Evolutionary conservation across 441 rosid species (phyloP).

Genomic region (Croton laevigatus): DNA sequence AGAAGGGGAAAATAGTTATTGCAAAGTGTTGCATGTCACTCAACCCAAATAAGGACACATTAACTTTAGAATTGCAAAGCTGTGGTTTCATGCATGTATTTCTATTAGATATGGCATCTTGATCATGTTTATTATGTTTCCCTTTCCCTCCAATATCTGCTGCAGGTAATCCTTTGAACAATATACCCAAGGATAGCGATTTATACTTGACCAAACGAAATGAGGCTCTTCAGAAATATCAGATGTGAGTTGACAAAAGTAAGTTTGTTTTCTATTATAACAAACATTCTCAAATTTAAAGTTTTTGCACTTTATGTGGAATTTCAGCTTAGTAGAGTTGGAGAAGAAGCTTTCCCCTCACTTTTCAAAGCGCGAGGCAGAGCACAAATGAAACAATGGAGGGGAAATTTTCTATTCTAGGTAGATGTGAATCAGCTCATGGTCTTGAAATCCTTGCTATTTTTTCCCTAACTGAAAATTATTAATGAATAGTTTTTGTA

Average conservation of each 20-base stretch:
- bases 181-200: constrained; percentile 83
- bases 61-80: background rate
- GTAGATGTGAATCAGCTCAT: constrained; percentile 8
- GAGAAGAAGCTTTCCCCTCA: constrained; percentile 77
- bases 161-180: constrained; percentile 60
- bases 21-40: too few species aligned
- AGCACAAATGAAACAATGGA: constrained; percentile 25
- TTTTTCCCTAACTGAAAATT: background rate
- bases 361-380: constrained; percentile 43
- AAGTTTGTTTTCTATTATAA: too few species aligned
- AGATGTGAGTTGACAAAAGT: constrained; percentile 52
- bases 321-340: constrained; percentile 67
- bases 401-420: background rate
- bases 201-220: constrained; percentile 59
- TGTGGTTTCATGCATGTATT: background rate
- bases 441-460: background rate
- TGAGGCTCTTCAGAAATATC: constrained; percentile 74
- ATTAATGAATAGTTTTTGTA: constrained; percentile 20
- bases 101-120: background rate
- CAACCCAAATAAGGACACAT: background rate
- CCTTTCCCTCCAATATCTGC: background rate
- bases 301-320: constrained; percentile 11
- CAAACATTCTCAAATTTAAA: background rate
- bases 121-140: background rate
- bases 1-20: background rate